These are phyloP conservation scores for Lachnellula suecica DNA, from an alignment of 2,329 filamentous ascomycete genomes.

Conservation along the genomic window DNA sequence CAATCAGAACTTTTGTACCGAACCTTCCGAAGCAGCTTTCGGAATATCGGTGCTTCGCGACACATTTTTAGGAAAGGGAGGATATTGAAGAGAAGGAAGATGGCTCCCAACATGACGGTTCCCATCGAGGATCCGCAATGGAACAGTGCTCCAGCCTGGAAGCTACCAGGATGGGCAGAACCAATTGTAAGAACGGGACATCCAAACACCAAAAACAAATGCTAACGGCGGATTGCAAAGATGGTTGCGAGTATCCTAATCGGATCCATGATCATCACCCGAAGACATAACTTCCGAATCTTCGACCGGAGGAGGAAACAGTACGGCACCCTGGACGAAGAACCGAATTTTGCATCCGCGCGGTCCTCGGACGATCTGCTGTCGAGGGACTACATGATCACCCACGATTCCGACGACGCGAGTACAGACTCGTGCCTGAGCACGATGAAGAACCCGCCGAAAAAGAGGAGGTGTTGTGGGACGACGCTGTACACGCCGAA, in stretches of 20 bases:
- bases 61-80: background rate
- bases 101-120: slow-evolving; percentile 22
- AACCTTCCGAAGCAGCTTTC: too few species aligned
- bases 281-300: slow-evolving; percentile 26
- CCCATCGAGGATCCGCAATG: slow-evolving; percentile 31
- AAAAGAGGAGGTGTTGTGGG: slow-evolving; percentile 52
- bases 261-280: slow-evolving; percentile 31
- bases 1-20: too few species aligned
- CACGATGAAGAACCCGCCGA: slow-evolving; percentile 39
- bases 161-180: slow-evolving; percentile 33
- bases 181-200: slow-evolving; percentile 26
- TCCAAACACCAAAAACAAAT: background rate
- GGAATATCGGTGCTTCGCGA: too few species aligned
- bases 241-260: slow-evolving; percentile 34
- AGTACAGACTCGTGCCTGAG: slow-evolving; percentile 23
- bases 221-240: slow-evolving; percentile 20
- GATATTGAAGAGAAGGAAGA: background rate
- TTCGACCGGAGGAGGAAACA: slow-evolving; percentile 19
- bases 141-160: slow-evolving; percentile 33
- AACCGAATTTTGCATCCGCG: slow-evolving; percentile 22
- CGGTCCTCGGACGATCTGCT: slow-evolving; percentile 32
- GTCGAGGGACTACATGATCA: slow-evolving; percentile 26
- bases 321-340: slow-evolving; percentile 25
- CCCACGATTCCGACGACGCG: slow-evolving; percentile 12
- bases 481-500: slow-evolving; percentile 52